These are phyloP conservation scores for Thamnidium elegans DNA, from an alignment of 192 early-diverging fungal species.

Conservation along the genomic window DNA sequence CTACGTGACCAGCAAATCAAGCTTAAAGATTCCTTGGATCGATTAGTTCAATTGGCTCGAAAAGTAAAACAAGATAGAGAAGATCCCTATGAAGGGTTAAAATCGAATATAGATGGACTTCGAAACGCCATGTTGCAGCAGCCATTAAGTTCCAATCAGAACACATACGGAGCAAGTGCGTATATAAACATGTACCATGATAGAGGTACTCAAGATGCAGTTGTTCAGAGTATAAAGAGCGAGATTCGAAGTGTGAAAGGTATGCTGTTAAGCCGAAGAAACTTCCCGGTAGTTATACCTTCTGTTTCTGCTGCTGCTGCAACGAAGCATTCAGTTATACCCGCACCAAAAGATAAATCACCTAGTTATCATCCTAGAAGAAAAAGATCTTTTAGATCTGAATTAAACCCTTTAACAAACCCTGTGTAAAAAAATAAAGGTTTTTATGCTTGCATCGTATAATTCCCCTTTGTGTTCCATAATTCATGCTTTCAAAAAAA, in stretches of 20 bases:
- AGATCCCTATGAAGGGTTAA: too few species aligned
- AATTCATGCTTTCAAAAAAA: too few species aligned
- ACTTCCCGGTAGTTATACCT: constrained; percentile 37
- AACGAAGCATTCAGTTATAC: too few species aligned
- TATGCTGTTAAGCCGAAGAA: constrained; percentile 46
- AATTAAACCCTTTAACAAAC: background rate
- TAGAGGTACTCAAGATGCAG: background rate
- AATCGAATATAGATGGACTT: too few species aligned
- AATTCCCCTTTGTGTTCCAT: too few species aligned
- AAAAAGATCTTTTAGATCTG: constrained; percentile 9
- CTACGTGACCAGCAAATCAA: too few species aligned
- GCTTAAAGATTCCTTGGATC: too few species aligned
- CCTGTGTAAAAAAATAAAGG: background rate
- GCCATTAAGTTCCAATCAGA: background rate
- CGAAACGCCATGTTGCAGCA: too few species aligned
- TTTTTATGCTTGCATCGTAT: too few species aligned
- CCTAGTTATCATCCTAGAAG: constrained; percentile 6
- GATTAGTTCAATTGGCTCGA: too few species aligned
- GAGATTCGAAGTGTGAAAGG: constrained; percentile 51
- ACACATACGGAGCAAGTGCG: background rate
- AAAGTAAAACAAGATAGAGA: too few species aligned
- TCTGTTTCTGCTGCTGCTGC: background rate
- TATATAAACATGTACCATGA: constrained; percentile 3
- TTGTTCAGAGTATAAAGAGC: constrained; percentile 42
- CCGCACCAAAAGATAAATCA: too few species aligned